Percentiles rank a stretch among this genome's conserved stretches.
These are phyloP conservation scores for Pelargonium australe DNA, from an alignment of 441 rosid genomes.

Conservation along the genomic window DNA sequence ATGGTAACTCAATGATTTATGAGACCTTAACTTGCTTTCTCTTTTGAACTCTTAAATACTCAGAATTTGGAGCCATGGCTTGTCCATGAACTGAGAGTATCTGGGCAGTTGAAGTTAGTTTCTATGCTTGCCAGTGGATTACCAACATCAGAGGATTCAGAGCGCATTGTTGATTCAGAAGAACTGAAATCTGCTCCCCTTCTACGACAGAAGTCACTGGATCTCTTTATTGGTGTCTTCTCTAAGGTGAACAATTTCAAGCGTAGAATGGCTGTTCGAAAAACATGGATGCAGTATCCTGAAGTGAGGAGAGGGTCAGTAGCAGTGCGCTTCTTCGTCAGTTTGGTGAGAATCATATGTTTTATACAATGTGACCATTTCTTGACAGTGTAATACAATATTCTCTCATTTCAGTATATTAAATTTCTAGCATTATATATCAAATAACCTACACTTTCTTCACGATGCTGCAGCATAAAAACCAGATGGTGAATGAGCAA, in stretches of 20 bases:
- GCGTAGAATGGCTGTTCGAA: constrained; percentile 34
- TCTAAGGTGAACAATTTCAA: constrained; percentile 36
- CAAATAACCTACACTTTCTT: neutral
- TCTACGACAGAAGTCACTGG: constrained; percentile 17
- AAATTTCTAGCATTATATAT: too few relatives aligned
- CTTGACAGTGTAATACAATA: neutral
- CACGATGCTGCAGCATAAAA: constrained; percentile 28
- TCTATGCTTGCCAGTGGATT: constrained; percentile 48
- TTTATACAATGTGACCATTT: neutral
- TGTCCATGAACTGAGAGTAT: constrained; percentile 45
- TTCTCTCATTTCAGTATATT: too few relatives aligned
- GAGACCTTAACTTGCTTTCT: neutral
- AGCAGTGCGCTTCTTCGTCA: constrained; percentile 35
- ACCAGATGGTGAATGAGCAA: constrained; percentile 30
- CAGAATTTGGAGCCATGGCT: constrained; percentile 66
- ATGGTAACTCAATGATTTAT: too few relatives aligned
- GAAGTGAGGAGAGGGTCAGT: constrained; percentile 23
- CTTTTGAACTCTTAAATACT: constrained; percentile 6
- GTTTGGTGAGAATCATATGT: constrained; percentile 25
- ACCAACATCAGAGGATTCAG: constrained; percentile 50
- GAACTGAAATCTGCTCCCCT: constrained; percentile 28
- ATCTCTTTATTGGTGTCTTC: constrained; percentile 32
- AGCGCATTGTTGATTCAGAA: constrained; percentile 27
- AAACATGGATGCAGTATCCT: constrained; percentile 37
- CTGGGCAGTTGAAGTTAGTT: constrained; percentile 44